Base-by-base conservation (phyloP, 208 protist genomes). In the Leishmania arabica region DNA sequence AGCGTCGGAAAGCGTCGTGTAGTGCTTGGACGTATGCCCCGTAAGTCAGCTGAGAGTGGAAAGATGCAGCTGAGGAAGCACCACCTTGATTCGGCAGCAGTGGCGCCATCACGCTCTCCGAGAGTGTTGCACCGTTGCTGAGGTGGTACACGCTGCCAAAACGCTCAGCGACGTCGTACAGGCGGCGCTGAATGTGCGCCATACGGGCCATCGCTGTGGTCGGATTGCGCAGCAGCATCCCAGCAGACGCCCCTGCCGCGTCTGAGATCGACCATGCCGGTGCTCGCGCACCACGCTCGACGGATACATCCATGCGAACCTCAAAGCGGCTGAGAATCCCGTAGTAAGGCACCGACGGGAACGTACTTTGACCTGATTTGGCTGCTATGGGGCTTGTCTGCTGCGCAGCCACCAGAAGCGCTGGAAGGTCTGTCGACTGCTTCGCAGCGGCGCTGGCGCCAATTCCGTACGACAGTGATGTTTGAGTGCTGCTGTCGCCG, bases 281-380 rank as follows among this genome's bases (percentile, higher is more conserved):
- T 68, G 60, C 37, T 7, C 5, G 65, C 53, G 51, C 47, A 24
- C 11, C n/a, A 13, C 42, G 6, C n/a, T 37, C 42, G 54, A 74
- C 40, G 0, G 79, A 74, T 0, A 91, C 76, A 13, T 91, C 87
- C 0, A 95, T 78, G 8, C 81, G 47, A 45, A 95, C 71, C 65
- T 91, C 84, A 40, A 90, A 72, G n/a, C 62, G 64, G 6, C 81
- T 78, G 51, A 91, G 78, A 24, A 89, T 65, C 17, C 87, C 89
- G 74, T 95, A 95, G 73, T 91, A 95, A 2, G 92, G 87, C 0
- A 91, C 65, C 5, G 72, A 74, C 9, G 92, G 92, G 54, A 89
- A 92, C 15, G 53, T 19, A 17, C 74, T 81, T 45, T 62, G 78
- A 1, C 7, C 64, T 27, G 58, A 13, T 37, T 69, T 21, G n/a